These are phyloP conservation scores for Lonicera japonica DNA, from an alignment of 129 eudicot genomes.

Conservation along the genomic window DNA sequence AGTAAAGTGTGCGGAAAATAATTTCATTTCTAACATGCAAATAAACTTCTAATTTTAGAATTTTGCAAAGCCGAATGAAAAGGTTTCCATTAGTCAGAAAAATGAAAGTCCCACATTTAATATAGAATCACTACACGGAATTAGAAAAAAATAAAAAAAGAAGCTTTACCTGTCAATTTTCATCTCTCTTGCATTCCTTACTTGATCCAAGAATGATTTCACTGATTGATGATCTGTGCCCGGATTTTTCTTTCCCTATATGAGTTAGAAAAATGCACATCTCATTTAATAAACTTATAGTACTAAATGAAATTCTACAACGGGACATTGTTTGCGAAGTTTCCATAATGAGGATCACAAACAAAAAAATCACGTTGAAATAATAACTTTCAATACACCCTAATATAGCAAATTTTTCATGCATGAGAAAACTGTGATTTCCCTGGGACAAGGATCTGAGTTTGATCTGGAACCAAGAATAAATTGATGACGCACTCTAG, in stretches of 20 bases:
- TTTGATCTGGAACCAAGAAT: no score
- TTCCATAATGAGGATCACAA: no score
- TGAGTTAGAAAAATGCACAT: conserved; percentile 22
- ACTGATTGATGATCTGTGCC: conserved; percentile 61
- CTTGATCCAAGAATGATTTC: conserved; percentile 54
- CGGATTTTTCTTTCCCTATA: conserved; percentile 88
- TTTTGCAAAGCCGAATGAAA: no score
- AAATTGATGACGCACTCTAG: no score
- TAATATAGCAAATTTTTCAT: no score
- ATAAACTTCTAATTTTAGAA: not conserved
- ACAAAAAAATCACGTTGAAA: no score
- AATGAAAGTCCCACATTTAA: not conserved
- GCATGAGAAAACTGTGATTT: no score
- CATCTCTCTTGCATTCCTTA: conserved; percentile 65
- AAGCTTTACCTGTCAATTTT: conserved; percentile 78
- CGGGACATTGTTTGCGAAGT: no score
- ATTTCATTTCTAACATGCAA: not conserved
- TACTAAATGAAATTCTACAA: not conserved
- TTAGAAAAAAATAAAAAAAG: not conserved
- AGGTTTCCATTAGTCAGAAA: not conserved
- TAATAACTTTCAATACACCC: no score
- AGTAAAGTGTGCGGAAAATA: not conserved
- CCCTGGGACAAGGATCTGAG: no score
- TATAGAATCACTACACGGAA: not conserved
- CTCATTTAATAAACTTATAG: not conserved